Evolutionary conservation across 768 basidiomycete species (phyloP).

Genomic region (Agrocybe chaxingu): DNA sequence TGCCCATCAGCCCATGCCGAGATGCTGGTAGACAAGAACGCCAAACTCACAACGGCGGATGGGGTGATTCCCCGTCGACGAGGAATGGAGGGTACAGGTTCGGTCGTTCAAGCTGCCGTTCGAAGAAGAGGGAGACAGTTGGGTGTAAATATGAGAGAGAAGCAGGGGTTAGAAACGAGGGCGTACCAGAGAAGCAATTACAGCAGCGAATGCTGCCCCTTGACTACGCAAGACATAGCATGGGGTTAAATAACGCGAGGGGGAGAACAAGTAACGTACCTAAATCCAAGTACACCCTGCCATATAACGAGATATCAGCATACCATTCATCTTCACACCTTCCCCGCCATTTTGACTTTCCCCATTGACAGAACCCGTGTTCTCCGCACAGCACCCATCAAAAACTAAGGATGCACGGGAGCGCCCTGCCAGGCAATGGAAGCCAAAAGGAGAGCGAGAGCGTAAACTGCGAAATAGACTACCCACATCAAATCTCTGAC

Average conservation of each 20-base stretch:
- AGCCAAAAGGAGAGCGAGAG: background rate
- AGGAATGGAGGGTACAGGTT: conserved; percentile 55
- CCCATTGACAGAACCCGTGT: too few species aligned
- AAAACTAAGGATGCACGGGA: too few species aligned
- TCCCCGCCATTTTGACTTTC: background rate
- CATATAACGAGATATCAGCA: conserved; percentile 2
- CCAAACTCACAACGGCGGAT: conserved; percentile 66
- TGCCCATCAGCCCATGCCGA: background rate
- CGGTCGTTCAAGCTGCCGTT: conserved; percentile 36
- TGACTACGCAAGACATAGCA: conserved; percentile 42
- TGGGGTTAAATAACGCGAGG: background rate
- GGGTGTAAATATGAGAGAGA: background rate
- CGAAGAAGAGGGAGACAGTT: background rate
- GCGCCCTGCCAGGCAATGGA: too few species aligned
- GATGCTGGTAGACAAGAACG: background rate
- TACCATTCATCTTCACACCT: conserved; percentile 1
- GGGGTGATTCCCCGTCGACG: conserved; percentile 58
- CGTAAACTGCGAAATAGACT: conserved; percentile 2
- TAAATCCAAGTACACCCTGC: conserved; percentile 81
- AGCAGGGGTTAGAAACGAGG: conserved; percentile 6
- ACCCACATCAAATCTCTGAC: conserved; percentile 65
- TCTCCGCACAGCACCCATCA: too few species aligned
- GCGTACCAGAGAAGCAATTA: conserved; percentile 66
- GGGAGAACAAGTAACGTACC: conserved; percentile 32
- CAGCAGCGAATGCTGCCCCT: conserved; percentile 72